Conservation (phyloP, 768 basidiomycete genomes). For the Panus rudis region DNA sequence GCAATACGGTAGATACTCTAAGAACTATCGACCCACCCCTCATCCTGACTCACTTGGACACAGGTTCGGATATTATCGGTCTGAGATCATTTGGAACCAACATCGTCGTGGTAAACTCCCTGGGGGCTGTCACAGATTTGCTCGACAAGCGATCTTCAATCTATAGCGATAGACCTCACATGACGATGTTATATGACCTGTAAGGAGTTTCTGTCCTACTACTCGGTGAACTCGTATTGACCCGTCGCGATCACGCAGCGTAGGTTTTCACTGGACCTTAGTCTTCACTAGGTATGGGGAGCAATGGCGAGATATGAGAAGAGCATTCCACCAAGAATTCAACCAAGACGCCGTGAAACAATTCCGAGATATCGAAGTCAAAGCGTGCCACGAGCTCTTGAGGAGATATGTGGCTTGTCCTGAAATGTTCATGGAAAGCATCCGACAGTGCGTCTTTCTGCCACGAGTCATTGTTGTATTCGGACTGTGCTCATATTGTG, state of each 20-base stretch:
- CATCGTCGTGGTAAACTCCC: conserved; percentile 5
- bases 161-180: conserved; percentile 29
- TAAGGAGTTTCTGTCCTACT: neutral
- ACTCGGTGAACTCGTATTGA: neutral
- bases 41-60: neutral
- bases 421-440: conserved; percentile 5
- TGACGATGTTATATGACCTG: conserved; percentile 12
- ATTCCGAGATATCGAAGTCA: conserved; percentile 4
- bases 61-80: conserved; percentile 14
- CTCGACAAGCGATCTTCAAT: conserved; percentile 35
- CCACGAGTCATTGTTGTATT: neutral
- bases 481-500: neutral
- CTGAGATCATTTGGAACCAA: conserved; percentile 12
- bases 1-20: conserved; percentile 14
- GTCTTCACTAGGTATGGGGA: conserved; percentile 9
- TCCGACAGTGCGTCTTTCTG: conserved; percentile 9
- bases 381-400: conserved; percentile 6
- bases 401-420: conserved; percentile 3
- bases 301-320: conserved; percentile 4
- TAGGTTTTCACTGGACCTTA: conserved; percentile 7
- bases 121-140: conserved; percentile 11
- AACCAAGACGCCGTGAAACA: conserved; percentile 2
- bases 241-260: conserved; percentile 1
- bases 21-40: neutral
- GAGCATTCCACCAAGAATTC: conserved; percentile 9